Evolutionary conservation across 2,329 filamentous ascomycete genomes (phyloP), one percentile per base, ranked within the genome.

Genomic region (Neonectria coccinea): DNA sequence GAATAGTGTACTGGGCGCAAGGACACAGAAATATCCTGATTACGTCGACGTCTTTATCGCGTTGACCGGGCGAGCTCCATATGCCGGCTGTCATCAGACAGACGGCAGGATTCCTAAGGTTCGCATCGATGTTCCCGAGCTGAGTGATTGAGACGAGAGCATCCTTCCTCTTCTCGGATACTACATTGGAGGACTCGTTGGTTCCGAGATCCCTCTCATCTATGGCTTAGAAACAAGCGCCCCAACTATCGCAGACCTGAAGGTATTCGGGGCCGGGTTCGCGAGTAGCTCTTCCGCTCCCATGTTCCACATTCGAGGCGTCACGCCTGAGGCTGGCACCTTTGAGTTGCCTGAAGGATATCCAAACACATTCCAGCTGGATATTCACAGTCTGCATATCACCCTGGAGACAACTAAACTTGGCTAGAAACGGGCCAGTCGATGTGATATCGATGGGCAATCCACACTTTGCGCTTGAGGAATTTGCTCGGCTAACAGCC

Each of bases 361-460:
- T 11, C 4, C 5, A 25, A 25, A 45, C 20, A 6, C 3, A 5
- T n/a, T 31, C 9, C 47, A 31, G 16, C 12, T 33, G 27, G 27
- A 50, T 12, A 31, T 12, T 20, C 9, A 11, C 27, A n/a, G 47
- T 29, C 10, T 50, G 25, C 10, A 12, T 12, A n/a, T 5, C 8
- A 56, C 1, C 5, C n/a, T 70, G 56, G 65, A 59, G 45, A 5
- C 59, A 64, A 33, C 58, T 72, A 18, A 73, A 73, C 5, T 63
- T 54, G 12, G 60, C 61, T 4, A 65, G 52, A 12, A 14, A 59
- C 11, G 36, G 60, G 3, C 52, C 68, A 0, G 73, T 83, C 2
- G 75, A 76, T 14, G 66, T 84, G 0, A 53, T 83, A 0, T 83
- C 81, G 1, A 71, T 84, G 0, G 82, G 82, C 1, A 84, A 82